These are phyloP conservation scores for Cystofilobasidium macerans DNA, from an alignment of 768 basidiomycete genomes.

Conservation along the genomic window DNA sequence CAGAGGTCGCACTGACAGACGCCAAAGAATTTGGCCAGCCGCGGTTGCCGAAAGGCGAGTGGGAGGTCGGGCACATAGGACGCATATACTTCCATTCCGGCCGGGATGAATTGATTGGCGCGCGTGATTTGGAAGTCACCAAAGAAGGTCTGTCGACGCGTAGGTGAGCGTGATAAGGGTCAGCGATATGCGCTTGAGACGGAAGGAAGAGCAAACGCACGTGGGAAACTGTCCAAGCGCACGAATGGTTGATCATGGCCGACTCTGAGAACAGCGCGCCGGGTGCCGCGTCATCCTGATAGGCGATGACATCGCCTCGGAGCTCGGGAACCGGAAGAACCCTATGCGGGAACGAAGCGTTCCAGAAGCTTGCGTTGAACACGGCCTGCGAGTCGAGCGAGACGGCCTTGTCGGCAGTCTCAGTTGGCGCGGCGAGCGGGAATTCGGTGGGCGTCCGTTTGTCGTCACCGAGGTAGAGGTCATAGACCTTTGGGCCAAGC, in stretches of 20 bases:
- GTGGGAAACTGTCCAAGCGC: slow-evolving; percentile 10
- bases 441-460: slow-evolving; percentile 2
- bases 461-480: slow-evolving; percentile 15
- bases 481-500: slow-evolving; percentile 10
- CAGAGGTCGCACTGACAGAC: slow-evolving; percentile 18
- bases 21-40: slow-evolving; percentile 19
- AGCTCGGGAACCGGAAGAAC: background rate
- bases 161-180: background rate
- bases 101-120: slow-evolving; percentile 1
- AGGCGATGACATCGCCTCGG: slow-evolving; percentile 15
- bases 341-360: slow-evolving; percentile 12
- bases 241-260: slow-evolving; percentile 21
- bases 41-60: slow-evolving; percentile 14
- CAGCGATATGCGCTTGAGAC: background rate
- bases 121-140: slow-evolving; percentile 19
- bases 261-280: slow-evolving; percentile 19
- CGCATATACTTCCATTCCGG: slow-evolving; percentile 11
- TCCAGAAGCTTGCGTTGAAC: slow-evolving; percentile 18
- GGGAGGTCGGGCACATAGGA: slow-evolving; percentile 25
- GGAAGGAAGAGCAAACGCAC: background rate
- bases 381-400: background rate
- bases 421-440: background rate
- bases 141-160: slow-evolving; percentile 10
- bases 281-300: slow-evolving; percentile 6
- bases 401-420: background rate